A percentile compares a stretch with the other conserved stretches of the same genome.
These are phyloP conservation scores for Daldinia concentrica DNA, from an alignment of 495 filamentous ascomycete species.

Conservation along the genomic window DNA sequence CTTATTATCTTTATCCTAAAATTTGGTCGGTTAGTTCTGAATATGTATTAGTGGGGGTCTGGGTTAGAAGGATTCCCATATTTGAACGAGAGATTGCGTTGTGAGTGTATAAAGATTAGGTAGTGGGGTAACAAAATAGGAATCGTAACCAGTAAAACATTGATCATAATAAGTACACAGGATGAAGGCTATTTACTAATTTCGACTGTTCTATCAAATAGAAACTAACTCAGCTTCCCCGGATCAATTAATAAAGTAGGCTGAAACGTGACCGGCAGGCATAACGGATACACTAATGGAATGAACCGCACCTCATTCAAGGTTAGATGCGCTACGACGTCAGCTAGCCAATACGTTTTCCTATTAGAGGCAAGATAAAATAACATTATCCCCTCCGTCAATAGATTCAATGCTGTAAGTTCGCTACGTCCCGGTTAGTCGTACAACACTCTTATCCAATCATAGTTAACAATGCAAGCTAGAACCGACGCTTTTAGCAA, in stretches of 20 bases:
- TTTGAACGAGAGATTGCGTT: background rate
- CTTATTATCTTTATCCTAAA: background rate
- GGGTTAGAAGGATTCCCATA: background rate
- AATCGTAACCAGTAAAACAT: background rate
- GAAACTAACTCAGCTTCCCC: too few relatives aligned
- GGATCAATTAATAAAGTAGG: too few relatives aligned
- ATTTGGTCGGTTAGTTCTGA: background rate
- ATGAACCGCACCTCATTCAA: too few relatives aligned
- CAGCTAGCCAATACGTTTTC: too few relatives aligned
- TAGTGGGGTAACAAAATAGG: background rate
- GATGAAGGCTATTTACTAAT: too few relatives aligned
- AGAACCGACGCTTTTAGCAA: slow-evolving; percentile 19
- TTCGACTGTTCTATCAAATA: too few relatives aligned
- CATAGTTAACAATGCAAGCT: background rate
- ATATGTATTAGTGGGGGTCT: background rate
- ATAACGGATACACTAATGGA: too few relatives aligned
- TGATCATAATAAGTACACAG: background rate
- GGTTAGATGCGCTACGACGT: too few relatives aligned
- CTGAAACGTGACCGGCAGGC: too few relatives aligned
- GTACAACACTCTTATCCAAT: slow-evolving; percentile 12
- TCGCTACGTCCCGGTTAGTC: background rate
- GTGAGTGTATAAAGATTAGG: background rate
- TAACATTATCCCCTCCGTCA: background rate
- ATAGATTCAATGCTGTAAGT: background rate
- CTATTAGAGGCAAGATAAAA: too few relatives aligned